Evolutionary conservation across 2,329 filamentous ascomycete species (phyloP), one percentile per base, ranked within the genome.

Genomic region (Lithohypha guttulata): DNA sequence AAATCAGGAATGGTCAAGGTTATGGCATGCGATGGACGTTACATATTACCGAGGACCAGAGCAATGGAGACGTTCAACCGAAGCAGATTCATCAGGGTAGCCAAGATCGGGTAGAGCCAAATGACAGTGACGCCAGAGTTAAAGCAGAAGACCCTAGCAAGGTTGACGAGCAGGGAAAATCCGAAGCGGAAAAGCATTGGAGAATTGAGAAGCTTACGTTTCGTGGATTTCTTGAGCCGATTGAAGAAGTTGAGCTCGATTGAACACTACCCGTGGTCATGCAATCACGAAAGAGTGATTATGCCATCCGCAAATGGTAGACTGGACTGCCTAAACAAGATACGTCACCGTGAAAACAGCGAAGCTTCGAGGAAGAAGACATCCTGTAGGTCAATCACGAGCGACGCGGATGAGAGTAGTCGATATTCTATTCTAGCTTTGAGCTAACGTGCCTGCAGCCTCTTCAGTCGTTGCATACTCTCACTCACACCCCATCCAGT

Each of bases 401-500:
- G n/a, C n/a, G n/a, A n/a, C n/a, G n/a, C n/a, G n/a, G n/a, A n/a
- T n/a, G n/a, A n/a, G n/a, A n/a, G n/a, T n/a, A n/a, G n/a, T n/a
- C n/a, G n/a, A n/a, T n/a, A 13, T 15, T n/a, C 9, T 26, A 9
- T n/a, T 21, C 22, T 10, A 26, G 9, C 7, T 19, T 13, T 10
- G 15, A 6, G 9, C 19, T 28, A 17, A 10, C 15, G n/a, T 17
- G n/a, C 14, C 26, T 14, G 13, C 27, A 30, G n/a, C 27, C 35
- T 20, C 35, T 45, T 39, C 32, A 46, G n/a, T 29, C 57, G 51
- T 13, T 43, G 43, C 42, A 62, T 45, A 41, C 60, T 68, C 46
- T 65, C 67, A 47, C 63, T 61, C 17, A 84, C 77, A 0, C 84
- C 84, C 80, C 80, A 93, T 4, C 78, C 80, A 43, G 81, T 55